Evolutionary conservation across 768 basidiomycete species (phyloP).

Genomic region (Collybiopsis luxurians): DNA sequence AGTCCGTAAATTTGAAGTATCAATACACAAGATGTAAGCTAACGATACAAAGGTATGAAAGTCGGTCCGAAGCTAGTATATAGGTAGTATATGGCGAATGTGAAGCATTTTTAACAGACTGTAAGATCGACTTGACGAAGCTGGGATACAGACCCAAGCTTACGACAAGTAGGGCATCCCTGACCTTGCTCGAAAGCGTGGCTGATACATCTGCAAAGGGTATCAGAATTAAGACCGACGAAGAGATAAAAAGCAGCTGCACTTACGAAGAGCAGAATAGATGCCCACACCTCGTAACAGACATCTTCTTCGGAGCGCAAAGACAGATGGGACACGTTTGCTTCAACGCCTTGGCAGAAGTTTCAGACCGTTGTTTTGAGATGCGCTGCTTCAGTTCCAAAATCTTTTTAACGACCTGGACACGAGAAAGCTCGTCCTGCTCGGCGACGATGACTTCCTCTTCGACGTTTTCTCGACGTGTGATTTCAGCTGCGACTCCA

Average conservation of each 20-base stretch:
- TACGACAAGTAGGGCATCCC: not conserved
- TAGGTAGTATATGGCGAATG: no score
- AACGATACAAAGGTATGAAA: no score
- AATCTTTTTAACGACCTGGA: not conserved
- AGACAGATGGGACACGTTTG: constrained; percentile 29
- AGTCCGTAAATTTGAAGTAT: no score
- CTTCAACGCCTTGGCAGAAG: constrained; percentile 7
- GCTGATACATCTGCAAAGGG: not conserved
- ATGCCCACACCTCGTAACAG: constrained; percentile 28
- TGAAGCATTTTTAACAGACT: not conserved
- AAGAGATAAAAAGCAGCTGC: not conserved
- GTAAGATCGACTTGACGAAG: not conserved
- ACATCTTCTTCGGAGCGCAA: constrained; percentile 17
- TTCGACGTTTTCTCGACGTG: constrained; percentile 19
- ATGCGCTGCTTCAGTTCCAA: not conserved
- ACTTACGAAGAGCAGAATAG: constrained; percentile 31
- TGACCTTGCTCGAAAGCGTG: constrained; percentile 1
- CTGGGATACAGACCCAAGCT: not conserved
- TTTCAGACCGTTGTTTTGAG: no score
- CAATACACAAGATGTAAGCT: no score
- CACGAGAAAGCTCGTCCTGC: constrained; percentile 6
- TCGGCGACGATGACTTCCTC: constrained; percentile 12
- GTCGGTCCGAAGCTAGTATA: no score
- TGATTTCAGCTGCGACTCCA: constrained; percentile 18
- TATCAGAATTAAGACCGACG: not conserved